Evolutionary conservation across 1,284 basidiomycete genomes (phyloP).

Genomic region (Boletus subluridellus): DNA sequence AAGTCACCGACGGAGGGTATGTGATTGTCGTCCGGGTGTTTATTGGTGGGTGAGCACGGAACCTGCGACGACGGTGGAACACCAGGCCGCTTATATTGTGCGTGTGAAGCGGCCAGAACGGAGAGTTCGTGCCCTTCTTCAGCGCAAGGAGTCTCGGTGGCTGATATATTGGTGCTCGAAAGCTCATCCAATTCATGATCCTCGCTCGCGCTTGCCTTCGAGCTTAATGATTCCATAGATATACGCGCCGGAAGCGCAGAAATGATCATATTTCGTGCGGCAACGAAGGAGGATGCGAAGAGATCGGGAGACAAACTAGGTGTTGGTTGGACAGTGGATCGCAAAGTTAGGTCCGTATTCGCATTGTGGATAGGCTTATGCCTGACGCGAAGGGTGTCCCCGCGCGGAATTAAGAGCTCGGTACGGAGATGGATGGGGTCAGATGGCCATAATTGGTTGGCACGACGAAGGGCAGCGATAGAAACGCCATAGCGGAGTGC

Average conservation of each 20-base stretch:
- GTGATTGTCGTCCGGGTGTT: not conserved
- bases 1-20: not conserved
- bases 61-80: not conserved
- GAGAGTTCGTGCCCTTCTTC: constrained; percentile 20
- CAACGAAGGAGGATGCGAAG: constrained; percentile 19
- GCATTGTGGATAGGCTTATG: not conserved
- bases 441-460: constrained; percentile 87
- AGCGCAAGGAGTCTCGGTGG: not conserved
- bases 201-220: constrained; percentile 29
- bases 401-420: constrained; percentile 70
- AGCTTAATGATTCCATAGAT: constrained; percentile 33
- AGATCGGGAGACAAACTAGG: constrained; percentile 7
- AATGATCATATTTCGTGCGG: constrained; percentile 27
- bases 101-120: constrained; percentile 4
- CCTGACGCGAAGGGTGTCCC: constrained; percentile 5
- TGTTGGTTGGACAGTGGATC: not conserved
- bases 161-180: not conserved
- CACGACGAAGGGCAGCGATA: constrained; percentile 74
- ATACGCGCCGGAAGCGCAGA: constrained; percentile 31
- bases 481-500: constrained; percentile 84
- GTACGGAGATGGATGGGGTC: constrained; percentile 86
- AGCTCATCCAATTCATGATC: constrained; percentile 32
- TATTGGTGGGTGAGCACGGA: not conserved
- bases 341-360: not conserved
- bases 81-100: not conserved